Base-by-base conservation (phyloP, 129 eudicot species). In the Arctium lappa region DNA sequence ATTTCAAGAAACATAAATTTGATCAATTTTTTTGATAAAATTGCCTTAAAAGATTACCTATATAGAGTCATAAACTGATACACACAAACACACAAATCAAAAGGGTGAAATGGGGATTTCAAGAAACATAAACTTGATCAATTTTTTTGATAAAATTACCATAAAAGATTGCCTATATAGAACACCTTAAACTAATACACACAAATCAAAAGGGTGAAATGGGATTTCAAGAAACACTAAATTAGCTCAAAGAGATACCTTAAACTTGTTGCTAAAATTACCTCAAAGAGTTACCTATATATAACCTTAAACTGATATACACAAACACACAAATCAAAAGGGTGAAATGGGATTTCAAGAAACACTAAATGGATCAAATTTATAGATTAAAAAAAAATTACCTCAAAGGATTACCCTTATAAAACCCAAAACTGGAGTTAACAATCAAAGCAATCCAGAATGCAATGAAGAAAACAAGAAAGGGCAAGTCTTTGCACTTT, bases 381-480 rank as follows among this genome's bases (percentile, higher is more conserved):
- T 39, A 46, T 53, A 56, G 8, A 44, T 22, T 9, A 31, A 72
- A 10, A 6, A 42, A 42, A 40, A 1, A n/a, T 78, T 87, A 95
- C 99, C 98, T 95, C 69, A 90, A 88, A 44, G 98, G 99, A 90
- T 95, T 91, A 22, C 99, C 99, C 80, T 90, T 89, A 86, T 86
- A 89, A 89, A 93, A 93, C 85, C 95, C 98, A 87, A 95, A 91
- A 89, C 97, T 91, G 46, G 97, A 93, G 80, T 95, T 93, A 30
- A 95, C 98, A 90, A 95, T 90, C 94, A 95, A 90, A 73, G 91
- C 97, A 56, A 93, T 87, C 99, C 98, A 93, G 79, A 95, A 95
- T 72, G 88, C 91, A 85, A 91, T 85, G 86, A 95, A 95, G 89
- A 93, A 84, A 1, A 93, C 91, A 70, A 95, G 91, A 84, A 95